These are phyloP conservation scores for Coemansia sp. DNA, from an alignment of 192 early-diverging fungal genomes.

Conservation along the genomic window DNA sequence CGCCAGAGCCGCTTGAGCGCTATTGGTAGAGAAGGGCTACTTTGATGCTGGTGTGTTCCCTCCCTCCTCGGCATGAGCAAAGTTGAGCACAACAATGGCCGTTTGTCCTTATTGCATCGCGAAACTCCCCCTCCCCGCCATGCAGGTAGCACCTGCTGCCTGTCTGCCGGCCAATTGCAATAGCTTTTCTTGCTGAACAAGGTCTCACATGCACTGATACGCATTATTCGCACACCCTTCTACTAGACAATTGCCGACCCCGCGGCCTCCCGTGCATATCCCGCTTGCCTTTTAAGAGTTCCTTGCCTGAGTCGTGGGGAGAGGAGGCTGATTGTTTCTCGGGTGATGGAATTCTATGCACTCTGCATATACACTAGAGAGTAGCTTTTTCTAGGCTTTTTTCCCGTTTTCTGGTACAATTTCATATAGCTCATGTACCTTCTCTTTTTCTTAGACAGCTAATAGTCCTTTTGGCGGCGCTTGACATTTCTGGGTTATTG, in stretches of 20 bases:
- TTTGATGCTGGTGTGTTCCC: conserved; percentile 2
- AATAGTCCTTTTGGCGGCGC: neutral
- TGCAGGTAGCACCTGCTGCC: neutral
- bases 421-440: neutral
- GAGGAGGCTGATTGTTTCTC: neutral
- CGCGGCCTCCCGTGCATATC: conserved; percentile 3
- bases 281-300: neutral
- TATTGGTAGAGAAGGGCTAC: neutral
- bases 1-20: neutral
- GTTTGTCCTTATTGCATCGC: neutral
- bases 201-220: conserved; percentile 1
- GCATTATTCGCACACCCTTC: neutral
- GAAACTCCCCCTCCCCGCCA: neutral
- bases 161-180: conserved; percentile 1
- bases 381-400: neutral
- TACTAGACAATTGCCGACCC: conserved; percentile 1
- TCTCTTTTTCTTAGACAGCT: neutral
- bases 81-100: conserved; percentile 20
- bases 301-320: neutral
- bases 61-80: conserved; percentile 24
- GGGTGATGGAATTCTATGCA: neutral
- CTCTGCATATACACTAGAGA: neutral
- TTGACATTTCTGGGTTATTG: neutral
- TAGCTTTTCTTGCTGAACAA: neutral
- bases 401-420: neutral